A percentile compares a stretch with the other conserved stretches of the same genome.
phyloP scores from a whole-genome alignment of 2,329 filamentous ascomycete genomes.

The Aquanectria penicillioides region DNA sequence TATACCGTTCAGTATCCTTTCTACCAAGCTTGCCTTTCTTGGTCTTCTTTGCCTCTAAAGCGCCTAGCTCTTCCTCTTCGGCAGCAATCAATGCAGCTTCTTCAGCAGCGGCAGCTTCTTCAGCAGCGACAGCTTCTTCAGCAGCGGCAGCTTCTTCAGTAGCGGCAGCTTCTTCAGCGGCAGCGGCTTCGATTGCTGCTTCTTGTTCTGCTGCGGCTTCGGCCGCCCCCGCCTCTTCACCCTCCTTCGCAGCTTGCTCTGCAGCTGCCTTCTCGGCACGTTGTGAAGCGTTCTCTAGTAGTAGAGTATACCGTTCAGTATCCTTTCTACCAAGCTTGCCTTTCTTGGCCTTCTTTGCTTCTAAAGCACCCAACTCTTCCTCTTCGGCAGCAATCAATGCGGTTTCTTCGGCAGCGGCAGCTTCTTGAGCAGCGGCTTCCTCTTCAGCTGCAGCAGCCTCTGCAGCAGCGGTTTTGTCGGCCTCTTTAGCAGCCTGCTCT shows the following conservation, averaged over 20 bases:
- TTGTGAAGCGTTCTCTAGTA: conserved; percentile 30
- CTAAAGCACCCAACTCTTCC: conserved; percentile 31
- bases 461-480: conserved; percentile 13
- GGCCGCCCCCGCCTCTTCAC: conserved; percentile 34
- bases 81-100: conserved; percentile 25
- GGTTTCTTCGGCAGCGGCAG: conserved; percentile 44
- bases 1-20: conserved; percentile 35
- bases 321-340: conserved; percentile 38
- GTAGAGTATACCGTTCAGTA: conserved; percentile 27
- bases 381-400: conserved; percentile 31
- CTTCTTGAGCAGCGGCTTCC: conserved; percentile 35
- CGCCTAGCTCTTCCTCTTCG: conserved; percentile 36
- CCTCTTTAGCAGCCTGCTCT: conserved; percentile 20
- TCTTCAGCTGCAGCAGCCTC: conserved; percentile 16
- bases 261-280: conserved; percentile 42
- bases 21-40: conserved; percentile 36
- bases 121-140: conserved; percentile 35
- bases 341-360: conserved; percentile 35
- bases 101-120: conserved; percentile 43
- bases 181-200: conserved; percentile 47
- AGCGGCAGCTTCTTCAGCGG: conserved; percentile 13
- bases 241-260: conserved; percentile 44
- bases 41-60: conserved; percentile 28
- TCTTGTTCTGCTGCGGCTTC: conserved; percentile 2
- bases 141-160: conserved; percentile 17